These are phyloP conservation scores for Pisolithus sp. DNA, from an alignment of 768 basidiomycete genomes.

Conservation along the genomic window DNA sequence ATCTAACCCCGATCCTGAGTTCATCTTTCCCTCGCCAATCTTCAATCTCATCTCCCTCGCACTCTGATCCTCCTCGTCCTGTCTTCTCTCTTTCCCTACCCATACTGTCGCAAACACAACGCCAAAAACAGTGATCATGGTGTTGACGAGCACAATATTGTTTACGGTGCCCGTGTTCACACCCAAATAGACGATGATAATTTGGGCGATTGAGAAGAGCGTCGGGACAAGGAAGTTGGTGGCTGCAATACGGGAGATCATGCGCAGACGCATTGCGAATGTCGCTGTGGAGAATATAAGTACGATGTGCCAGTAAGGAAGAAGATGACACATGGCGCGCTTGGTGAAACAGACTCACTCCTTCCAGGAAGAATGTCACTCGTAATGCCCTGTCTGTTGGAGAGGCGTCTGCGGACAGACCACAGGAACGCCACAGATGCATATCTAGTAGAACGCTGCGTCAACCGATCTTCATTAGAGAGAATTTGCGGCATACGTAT, in stretches of 20 bases:
- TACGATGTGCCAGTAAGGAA: not conserved
- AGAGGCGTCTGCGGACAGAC: conserved; percentile 14
- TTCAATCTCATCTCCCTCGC: not conserved
- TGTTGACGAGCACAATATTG: conserved; percentile 24
- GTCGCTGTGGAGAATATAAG: conserved; percentile 8
- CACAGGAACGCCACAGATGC: conserved; percentile 23
- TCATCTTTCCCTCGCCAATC: not conserved
- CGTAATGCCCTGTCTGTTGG: conserved; percentile 3
- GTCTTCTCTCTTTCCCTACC: conserved; percentile 2
- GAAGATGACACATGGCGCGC: not conserved
- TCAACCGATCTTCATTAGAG: not conserved
- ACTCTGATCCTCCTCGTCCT: not conserved
- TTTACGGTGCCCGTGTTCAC: conserved; percentile 18
- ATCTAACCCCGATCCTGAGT: not conserved
- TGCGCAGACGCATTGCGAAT: conserved; percentile 18
- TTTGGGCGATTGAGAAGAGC: conserved; percentile 25
- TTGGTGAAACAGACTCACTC: not conserved
- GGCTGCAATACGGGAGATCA: conserved; percentile 25
- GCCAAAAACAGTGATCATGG: conserved; percentile 26
- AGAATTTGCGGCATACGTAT: conserved; percentile 13
- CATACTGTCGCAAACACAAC: conserved; percentile 30
- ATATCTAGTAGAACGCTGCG: conserved; percentile 11
- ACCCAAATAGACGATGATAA: conserved; percentile 23
- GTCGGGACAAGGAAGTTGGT: conserved; percentile 29
- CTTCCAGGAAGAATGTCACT: not conserved